Evolutionary conservation across 1,284 basidiomycete genomes (phyloP).

Genomic region (Trichosporon sp.): DNA sequence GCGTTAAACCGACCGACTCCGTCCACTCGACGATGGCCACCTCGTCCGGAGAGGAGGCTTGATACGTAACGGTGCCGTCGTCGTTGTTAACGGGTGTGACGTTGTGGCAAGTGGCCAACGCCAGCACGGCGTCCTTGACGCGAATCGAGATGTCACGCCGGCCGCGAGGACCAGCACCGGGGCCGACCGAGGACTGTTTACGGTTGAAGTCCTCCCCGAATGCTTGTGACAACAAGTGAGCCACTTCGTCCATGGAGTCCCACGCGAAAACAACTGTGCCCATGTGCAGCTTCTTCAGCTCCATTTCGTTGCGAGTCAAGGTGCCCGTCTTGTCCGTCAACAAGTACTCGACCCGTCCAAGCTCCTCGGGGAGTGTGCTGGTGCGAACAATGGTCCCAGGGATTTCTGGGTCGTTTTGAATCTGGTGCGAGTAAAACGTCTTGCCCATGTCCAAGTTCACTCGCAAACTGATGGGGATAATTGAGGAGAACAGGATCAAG

Average conservation of each 20-base stretch:
- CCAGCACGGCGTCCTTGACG: conserved; percentile 89
- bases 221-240: conserved; percentile 75
- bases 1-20: conserved; percentile 83
- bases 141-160: conserved; percentile 91
- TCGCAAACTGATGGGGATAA: conserved; percentile 97
- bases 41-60: conserved; percentile 97
- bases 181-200: conserved; percentile 35
- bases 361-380: conserved; percentile 92
- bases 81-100: conserved; percentile 94
- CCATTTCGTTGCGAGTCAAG: conserved; percentile 98
- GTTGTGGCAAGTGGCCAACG: conserved; percentile 93
- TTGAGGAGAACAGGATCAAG: conserved; percentile 94
- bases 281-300: conserved; percentile 97
- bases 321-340: conserved; percentile 98
- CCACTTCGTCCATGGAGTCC: conserved; percentile 97
- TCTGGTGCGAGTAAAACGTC: conserved; percentile 92
- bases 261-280: conserved; percentile 95
- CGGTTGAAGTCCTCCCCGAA: conserved; percentile 57
- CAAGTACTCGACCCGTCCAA: conserved; percentile 93
- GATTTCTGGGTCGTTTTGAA: conserved; percentile 89
- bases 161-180: conserved; percentile 61
- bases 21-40: conserved; percentile 99
- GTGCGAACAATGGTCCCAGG: conserved; percentile 93
- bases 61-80: conserved; percentile 89
- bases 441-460: conserved; percentile 99